These are phyloP conservation scores for Talaromyces albobiverticillius DNA, from an alignment of 2,329 filamentous ascomycete genomes.

Conservation along the genomic window DNA sequence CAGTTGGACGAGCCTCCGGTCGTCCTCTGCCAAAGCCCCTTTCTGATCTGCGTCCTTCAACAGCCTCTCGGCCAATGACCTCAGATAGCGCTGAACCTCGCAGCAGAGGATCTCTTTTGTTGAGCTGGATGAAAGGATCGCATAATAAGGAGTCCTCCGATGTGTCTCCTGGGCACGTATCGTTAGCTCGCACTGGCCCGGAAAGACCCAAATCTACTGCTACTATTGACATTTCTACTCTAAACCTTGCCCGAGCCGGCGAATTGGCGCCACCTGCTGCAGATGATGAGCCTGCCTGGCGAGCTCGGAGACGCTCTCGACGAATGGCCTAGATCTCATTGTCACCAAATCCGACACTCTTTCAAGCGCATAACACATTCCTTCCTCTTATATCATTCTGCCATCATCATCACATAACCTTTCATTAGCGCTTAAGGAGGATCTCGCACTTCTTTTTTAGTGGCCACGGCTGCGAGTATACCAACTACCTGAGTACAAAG, in stretches of 20 bases:
- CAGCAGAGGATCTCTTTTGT: constrained; percentile 36
- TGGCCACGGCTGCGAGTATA: not conserved
- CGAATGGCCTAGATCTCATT: constrained; percentile 11
- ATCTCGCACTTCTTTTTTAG: not conserved
- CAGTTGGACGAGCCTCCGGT: not conserved
- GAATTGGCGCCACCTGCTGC: not conserved
- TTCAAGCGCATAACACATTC: not conserved
- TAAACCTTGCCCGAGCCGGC: not conserved
- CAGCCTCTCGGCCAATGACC: constrained; percentile 23
- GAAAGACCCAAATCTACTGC: constrained; percentile 13
- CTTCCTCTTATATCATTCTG: not conserved
- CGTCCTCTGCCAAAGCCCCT: constrained; percentile 26
- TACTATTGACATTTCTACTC: constrained; percentile 6
- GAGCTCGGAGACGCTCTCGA: constrained; percentile 16
- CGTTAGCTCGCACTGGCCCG: constrained; percentile 2
- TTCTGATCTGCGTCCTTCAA: constrained; percentile 23
- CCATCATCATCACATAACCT: not conserved
- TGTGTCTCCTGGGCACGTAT: not conserved
- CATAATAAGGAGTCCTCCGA: constrained; percentile 15
- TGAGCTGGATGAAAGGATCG: constrained; percentile 40
- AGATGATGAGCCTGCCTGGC: constrained; percentile 15
- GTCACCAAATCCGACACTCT: not conserved
- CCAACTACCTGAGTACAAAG: not conserved
- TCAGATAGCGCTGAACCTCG: constrained; percentile 33
- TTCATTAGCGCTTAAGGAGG: not conserved